Evolutionary conservation across 345 rosid genomes (phyloP), one percentile per base, ranked within the genome.

Genomic region (Gossypium ekmanianum): DNA sequence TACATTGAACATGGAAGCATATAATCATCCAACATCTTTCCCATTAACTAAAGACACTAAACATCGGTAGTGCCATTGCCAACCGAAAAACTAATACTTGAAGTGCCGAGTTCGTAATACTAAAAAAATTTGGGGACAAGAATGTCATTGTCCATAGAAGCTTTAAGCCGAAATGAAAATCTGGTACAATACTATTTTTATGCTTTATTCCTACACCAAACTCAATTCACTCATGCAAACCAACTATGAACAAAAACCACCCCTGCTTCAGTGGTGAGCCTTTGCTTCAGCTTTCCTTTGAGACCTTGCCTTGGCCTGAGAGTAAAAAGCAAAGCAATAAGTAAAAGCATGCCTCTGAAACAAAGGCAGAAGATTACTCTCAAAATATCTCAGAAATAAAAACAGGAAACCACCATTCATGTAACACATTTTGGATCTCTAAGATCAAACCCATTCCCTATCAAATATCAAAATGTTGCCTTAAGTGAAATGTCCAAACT

Each of bases 301-400:
- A 11, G 92, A 88, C 74, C 84, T 90, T 58, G 85, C 90, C 82
- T 84, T 84, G 1, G 85, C 83, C 92, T 89, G 86, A 16, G 11
- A 12, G 39, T 17, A 47, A 56, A 47, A 57, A 8, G 1, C 66
- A 57, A 22, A 24, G 27, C 54, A 66, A 22, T 41, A 64, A n/a
- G 17, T 47, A 70, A 34, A 34, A 77, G 65, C 62, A 63, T 58
- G 22, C 12, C 64, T 41, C 54, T 3, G 43, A 72, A 55, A 12
- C 51, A n/a, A 45, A 50, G 20, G 58, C 39, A 45, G 16, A 29
- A 74, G 5, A 27, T 61, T 47, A 43, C 7, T 26, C 5, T 26
- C 56, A 45, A 73, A 61, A n/a, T 44, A 44, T 68, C 58, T 68
- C 56, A 4, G 45, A 26, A 2, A 69, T 18, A 10, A 10, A 70